Conservation (phyloP, 1,139 yeast species). For the Taphrina pruni region DNA sequence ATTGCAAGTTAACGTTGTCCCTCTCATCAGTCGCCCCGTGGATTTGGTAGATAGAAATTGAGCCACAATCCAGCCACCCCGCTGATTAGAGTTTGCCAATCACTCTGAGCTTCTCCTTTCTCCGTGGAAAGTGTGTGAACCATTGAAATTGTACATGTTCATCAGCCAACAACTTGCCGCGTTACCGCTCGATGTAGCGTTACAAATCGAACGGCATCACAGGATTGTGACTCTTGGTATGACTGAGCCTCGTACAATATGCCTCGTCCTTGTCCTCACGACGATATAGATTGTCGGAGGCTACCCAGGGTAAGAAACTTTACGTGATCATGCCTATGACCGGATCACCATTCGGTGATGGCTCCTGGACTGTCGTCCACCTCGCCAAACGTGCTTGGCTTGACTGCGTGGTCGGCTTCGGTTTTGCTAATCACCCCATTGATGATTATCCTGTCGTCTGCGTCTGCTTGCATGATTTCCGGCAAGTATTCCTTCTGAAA, state of each 20-base stretch:
- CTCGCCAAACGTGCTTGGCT: constrained; percentile 88
- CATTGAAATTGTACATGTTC: too few relatives aligned
- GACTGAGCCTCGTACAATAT: too few relatives aligned
- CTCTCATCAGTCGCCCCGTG: neutral
- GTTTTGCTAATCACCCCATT: constrained; percentile 51
- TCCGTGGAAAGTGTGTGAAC: too few relatives aligned
- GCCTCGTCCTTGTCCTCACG: too few relatives aligned
- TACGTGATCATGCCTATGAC: too few relatives aligned
- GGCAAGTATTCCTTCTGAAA: constrained; percentile 67
- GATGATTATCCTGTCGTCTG: constrained; percentile 56
- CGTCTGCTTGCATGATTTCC: constrained; percentile 63
- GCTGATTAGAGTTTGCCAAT: neutral
- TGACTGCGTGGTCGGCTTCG: constrained; percentile 55
- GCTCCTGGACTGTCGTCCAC: constrained; percentile 59
- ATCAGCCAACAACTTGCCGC: too few relatives aligned
- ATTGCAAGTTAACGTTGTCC: neutral
- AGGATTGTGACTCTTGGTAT: too few relatives aligned
- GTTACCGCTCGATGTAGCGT: too few relatives aligned
- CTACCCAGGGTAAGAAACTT: too few relatives aligned
- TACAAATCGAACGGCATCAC: too few relatives aligned
- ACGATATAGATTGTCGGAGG: too few relatives aligned
- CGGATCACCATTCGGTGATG: constrained; percentile 32
- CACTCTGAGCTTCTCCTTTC: neutral
- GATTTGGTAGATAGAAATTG: neutral
- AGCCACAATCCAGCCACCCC: neutral